These are phyloP conservation scores for Apiospora rasikravindrae DNA, from an alignment of 2,329 filamentous ascomycete genomes.

Conservation along the genomic window DNA sequence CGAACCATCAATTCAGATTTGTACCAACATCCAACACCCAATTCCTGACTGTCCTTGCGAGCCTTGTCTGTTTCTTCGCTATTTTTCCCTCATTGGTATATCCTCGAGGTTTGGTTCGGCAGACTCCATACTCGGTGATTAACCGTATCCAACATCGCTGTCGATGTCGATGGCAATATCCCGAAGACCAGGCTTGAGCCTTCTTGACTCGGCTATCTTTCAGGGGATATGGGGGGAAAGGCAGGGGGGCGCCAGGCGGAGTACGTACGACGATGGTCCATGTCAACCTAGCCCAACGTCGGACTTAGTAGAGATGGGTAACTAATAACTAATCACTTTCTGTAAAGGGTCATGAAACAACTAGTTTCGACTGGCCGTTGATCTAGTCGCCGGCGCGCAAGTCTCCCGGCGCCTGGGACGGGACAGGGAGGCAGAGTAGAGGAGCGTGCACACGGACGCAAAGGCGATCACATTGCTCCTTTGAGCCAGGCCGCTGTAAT, in stretches of 20 bases:
- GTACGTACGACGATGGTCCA: neutral
- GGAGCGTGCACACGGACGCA: neutral
- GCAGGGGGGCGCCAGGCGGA: neutral
- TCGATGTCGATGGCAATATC: neutral
- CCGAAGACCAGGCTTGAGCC: neutral
- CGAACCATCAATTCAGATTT: neutral
- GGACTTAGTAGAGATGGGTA: too few relatives aligned
- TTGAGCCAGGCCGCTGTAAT: neutral
- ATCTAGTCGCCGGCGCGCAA: neutral
- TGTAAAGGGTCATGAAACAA: neutral
- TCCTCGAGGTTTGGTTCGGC: neutral
- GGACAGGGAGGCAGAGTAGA: neutral
- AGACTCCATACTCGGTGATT: neutral
- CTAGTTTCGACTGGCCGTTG: neutral
- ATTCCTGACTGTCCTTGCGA: neutral
- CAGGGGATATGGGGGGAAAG: neutral
- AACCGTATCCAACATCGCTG: neutral
- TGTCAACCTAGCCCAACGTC: too few relatives aligned
- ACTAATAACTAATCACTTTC: neutral
- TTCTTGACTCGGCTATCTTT: neutral
- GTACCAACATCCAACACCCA: neutral
- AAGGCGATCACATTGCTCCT: slow-evolving; percentile 13
- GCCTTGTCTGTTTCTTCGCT: neutral
- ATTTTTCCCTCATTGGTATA: neutral
- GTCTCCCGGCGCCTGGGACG: neutral